Evolutionary conservation across 331 rosid species (phyloP), one percentile per base, ranked within the genome.

Genomic region (Ulmus americana): DNA sequence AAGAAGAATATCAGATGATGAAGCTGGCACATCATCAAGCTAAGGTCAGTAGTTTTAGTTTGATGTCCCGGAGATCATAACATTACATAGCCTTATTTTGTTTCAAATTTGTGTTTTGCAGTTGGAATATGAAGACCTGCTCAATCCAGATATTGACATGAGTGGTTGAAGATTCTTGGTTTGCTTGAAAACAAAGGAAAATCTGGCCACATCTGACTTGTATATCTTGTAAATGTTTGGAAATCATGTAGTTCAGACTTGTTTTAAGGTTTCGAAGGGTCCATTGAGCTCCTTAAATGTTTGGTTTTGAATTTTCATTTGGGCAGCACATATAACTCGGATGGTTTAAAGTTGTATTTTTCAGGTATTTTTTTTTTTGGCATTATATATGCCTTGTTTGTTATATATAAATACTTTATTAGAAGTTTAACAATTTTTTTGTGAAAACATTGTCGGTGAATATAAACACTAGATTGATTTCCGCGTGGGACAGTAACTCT

Each of bases 1-100:
- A 90, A 72, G 77, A 76, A 78, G 96, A 94, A 13, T 94, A 94
- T 71, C 81, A 87, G 51, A 82, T 88, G 74, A 85, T 94, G 96
- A 94, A 87, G 81, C 48, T 94, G 61, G 63, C 97, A 53, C 94
- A 81, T 58, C 5, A 54, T 59, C 77, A 82, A 84, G 96, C 90
- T 61, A 80, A 52, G 83, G 99, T 87, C 55, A 70, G 79, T 60
- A 3, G 59, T 43, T 47, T 61, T 55, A 38, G 12, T 14, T 42
- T 12, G 11, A 14, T 10, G 43, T 16, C 7, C 44, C 22, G 1
- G 22, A 20, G 22, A 35, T 8, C 44, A 48, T 13, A 13, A 48
- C 14, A 7, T 16, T 55, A 10, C 14, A 55, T 10, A 0, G 10
- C 43, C 13, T 35, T 18, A 35, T 12, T 6, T 38, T 12, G 1